phyloP scores from a whole-genome alignment of 2,329 filamentous ascomycete genomes.

The Fusarium chuoi region DNA sequence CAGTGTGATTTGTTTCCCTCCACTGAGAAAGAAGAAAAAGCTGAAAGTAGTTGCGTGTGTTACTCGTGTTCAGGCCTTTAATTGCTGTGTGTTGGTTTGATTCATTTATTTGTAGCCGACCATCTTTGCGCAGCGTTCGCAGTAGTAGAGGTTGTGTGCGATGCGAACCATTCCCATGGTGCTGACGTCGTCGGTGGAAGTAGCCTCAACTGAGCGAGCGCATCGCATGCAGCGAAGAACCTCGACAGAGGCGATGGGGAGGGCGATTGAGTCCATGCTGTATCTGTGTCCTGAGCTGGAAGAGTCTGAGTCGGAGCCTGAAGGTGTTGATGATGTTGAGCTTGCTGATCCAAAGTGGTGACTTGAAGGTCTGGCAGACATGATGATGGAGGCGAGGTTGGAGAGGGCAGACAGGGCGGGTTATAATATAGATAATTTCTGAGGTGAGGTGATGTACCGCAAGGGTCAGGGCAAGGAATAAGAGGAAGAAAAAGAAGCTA shows the following conservation, averaged over 20 bases:
- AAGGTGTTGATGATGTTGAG: slow-evolving; percentile 35
- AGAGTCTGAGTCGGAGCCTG: slow-evolving; percentile 37
- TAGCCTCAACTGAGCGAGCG: slow-evolving; percentile 68
- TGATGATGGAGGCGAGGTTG: slow-evolving; percentile 19
- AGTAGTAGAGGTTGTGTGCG: slow-evolving; percentile 74
- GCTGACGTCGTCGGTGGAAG: slow-evolving; percentile 67
- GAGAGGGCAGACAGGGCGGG: slow-evolving; percentile 16
- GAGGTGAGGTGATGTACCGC: not conserved
- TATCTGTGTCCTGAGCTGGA: slow-evolving; percentile 49
- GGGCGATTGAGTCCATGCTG: slow-evolving; percentile 61
- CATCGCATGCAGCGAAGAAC: slow-evolving; percentile 72
- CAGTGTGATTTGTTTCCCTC: slow-evolving; percentile 19
- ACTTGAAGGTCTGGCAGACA: slow-evolving; percentile 33
- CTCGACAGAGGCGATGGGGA: slow-evolving; percentile 64
- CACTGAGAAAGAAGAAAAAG: slow-evolving; percentile 6
- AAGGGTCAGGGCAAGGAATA: not conserved
- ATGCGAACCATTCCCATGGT: slow-evolving; percentile 72
- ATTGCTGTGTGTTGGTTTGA: not conserved
- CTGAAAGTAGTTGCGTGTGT: slow-evolving; percentile 16
- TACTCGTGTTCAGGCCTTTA: slow-evolving; percentile 14
- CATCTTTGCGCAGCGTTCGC: slow-evolving; percentile 70
- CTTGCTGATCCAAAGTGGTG: slow-evolving; percentile 40
- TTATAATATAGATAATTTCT: slow-evolving; percentile 41
- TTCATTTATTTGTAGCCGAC: slow-evolving; percentile 67
- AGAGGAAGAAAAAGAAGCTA: slow-evolving; percentile 8